A percentile compares a stretch with the other conserved stretches of the same genome.
Conservation (phyloP, 2,329 filamentous ascomycete species). For the Penicillium sp. region DNA sequence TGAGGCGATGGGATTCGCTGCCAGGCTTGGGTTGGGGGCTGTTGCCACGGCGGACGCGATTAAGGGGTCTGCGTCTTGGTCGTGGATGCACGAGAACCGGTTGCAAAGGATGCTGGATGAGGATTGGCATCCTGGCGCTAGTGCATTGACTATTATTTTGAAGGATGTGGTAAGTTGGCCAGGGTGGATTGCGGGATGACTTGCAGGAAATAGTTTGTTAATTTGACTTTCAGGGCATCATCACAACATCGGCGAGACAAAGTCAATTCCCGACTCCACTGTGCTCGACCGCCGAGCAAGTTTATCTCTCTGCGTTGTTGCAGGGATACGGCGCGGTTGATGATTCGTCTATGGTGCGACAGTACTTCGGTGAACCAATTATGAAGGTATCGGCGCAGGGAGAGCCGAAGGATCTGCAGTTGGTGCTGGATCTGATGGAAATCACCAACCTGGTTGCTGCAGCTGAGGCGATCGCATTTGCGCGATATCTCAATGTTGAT, state of each 20-base stretch:
- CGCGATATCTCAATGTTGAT: conserved; percentile 48
- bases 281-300: conserved; percentile 64
- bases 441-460: conserved; percentile 54
- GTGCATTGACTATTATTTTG: conserved; percentile 61
- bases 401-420: conserved; percentile 38
- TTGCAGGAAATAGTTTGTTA: not conserved
- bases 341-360: conserved; percentile 58
- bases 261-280: conserved; percentile 63
- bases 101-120: conserved; percentile 57
- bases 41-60: conserved; percentile 47
- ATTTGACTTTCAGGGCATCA: conserved; percentile 54
- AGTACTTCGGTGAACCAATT: conserved; percentile 51
- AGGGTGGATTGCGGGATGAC: not conserved
- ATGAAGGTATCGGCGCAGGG: conserved; percentile 40
- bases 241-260: conserved; percentile 65
- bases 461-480: conserved; percentile 52
- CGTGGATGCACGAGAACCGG: conserved; percentile 66
- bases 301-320: conserved; percentile 62
- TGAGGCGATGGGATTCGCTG: conserved; percentile 64
- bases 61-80: conserved; percentile 53
- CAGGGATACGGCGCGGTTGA: conserved; percentile 59
- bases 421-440: conserved; percentile 47
- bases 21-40: conserved; percentile 57
- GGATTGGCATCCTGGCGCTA: conserved; percentile 57
- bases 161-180: conserved; percentile 53